A percentile compares a stretch with the other conserved stretches of the same genome.
phyloP scores from a whole-genome alignment of 495 filamentous ascomycete genomes.

The Aspergillus panamensis region DNA sequence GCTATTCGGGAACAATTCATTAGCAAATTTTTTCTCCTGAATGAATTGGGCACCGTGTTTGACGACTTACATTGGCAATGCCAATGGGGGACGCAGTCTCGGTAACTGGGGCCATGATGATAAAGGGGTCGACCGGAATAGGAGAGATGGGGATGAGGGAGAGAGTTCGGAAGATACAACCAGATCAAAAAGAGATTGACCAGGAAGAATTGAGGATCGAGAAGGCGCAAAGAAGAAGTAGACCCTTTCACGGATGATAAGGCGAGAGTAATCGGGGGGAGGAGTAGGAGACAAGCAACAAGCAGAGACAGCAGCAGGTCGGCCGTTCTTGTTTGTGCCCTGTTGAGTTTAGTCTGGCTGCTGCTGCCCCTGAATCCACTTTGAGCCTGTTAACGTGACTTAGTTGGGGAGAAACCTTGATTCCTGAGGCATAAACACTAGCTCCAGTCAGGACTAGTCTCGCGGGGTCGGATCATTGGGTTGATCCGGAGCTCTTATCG shows the following conservation, averaged over 20 bases:
- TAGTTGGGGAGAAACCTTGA: slow-evolving; percentile 1
- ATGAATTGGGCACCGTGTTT: background rate
- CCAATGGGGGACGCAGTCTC: slow-evolving; percentile 94
- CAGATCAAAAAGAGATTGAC: slow-evolving; percentile 4
- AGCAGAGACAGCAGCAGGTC: slow-evolving; percentile 13
- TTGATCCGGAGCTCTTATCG: slow-evolving; percentile 28
- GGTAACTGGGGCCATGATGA: slow-evolving; percentile 70
- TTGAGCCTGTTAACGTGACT: slow-evolving; percentile 11
- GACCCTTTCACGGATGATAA: slow-evolving; percentile 25
- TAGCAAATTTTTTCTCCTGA: background rate
- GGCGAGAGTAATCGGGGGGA: slow-evolving; percentile 11
- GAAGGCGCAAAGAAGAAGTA: slow-evolving; percentile 4
- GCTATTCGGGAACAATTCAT: slow-evolving; percentile 35
- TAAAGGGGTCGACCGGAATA: slow-evolving; percentile 27
- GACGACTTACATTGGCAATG: slow-evolving; percentile 85
- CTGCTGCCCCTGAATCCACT: slow-evolving; percentile 29
- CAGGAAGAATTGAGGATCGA: slow-evolving; percentile 1
- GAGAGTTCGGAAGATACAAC: slow-evolving; percentile 22
- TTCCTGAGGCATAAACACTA: slow-evolving; percentile 17
- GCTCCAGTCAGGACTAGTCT: slow-evolving; percentile 17
- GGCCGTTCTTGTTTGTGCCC: slow-evolving; percentile 17
- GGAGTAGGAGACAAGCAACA: slow-evolving; percentile 9
- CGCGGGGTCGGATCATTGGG: slow-evolving; percentile 25
- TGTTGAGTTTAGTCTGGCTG: slow-evolving; percentile 19
- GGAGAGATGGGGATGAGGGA: slow-evolving; percentile 16